phyloP scores from a whole-genome alignment of 768 basidiomycete species.

The Leccinum variicolor region DNA sequence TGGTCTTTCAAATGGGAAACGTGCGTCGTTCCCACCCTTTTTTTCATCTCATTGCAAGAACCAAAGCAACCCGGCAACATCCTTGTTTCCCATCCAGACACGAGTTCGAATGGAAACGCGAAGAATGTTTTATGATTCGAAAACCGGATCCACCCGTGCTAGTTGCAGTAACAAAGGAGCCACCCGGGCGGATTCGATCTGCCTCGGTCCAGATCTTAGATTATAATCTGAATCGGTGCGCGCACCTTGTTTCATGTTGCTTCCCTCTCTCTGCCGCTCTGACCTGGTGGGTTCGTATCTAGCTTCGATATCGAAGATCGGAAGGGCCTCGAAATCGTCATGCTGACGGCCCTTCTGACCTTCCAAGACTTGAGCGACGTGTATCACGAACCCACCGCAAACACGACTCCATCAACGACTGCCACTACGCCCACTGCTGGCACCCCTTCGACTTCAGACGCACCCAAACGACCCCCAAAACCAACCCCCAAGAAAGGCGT shows the following conservation, averaged over 20 bases:
- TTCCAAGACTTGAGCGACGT: constrained; percentile 69
- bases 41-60: neutral
- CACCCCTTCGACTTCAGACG: constrained; percentile 4
- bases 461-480: constrained; percentile 52
- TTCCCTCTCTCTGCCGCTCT: neutral
- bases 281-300: neutral
- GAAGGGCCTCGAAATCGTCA: constrained; percentile 81
- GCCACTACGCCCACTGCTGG: neutral
- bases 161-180: constrained; percentile 78
- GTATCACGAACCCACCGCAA: constrained; percentile 38
- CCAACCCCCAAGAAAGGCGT: constrained; percentile 63
- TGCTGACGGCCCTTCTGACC: constrained; percentile 71
- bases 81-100: constrained; percentile 43
- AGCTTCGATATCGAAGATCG: constrained; percentile 85
- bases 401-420: neutral
- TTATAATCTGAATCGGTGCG: constrained; percentile 76
- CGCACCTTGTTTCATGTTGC: neutral
- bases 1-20: constrained; percentile 85
- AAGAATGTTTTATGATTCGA: constrained; percentile 77
- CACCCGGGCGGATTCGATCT: constrained; percentile 61
- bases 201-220: constrained; percentile 73
- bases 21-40: constrained; percentile 40
- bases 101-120: constrained; percentile 82
- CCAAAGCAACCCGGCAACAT: constrained; percentile 44
- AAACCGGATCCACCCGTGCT: constrained; percentile 88